Base-by-base conservation (phyloP, 805 yeast genomes). In the Zygotorulaspora sp. region DNA sequence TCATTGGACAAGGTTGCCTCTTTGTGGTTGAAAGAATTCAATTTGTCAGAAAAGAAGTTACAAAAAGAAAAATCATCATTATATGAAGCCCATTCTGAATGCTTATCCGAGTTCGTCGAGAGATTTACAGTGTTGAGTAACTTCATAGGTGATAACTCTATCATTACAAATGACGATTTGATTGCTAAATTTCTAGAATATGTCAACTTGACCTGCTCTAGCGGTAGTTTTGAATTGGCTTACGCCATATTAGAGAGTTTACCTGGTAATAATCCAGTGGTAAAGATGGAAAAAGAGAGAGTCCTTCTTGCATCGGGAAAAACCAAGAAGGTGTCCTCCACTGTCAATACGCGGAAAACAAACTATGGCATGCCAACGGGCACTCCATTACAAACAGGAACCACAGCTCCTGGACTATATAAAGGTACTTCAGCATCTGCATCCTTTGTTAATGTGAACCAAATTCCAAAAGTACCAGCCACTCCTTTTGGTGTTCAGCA, bases 201-300 rank as follows among this genome's bases (percentile, higher is more conserved):
- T 61, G 80, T 94, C 31, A 79, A 77, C 48, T 67, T 83, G 43
- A 78, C 88, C 40, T 82, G 95, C 3, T 78, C 87, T 18, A 78
- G 73, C 55, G 97, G 97, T 18, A 78, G 84, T 47, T 80, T 86
- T 50, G 94, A 82, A 7, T 67, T 90, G 48, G 97, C 97, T 1
- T 72, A 69, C 41, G 75, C 72, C 48, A 77, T 84, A 48, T 71
- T 90, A 55, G 68, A 70, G 30, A 68, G 82, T 43, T 68, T 92
- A 52, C 95, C 97, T 9, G 77, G 74, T 30, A 77, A 77, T 37
- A 77, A 80, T 50, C 83, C 82, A 30, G 85, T 80, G 17, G 79
- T 83, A 34, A 75, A 72, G 38, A 58, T 74, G 29, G 96, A 86
- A 54, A 84, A 80, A 60, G 89, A 84, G 46, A 79, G 98, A 51